phyloP scores from a whole-genome alignment of 495 filamentous ascomycete genomes.

The Daldinia childiae region DNA sequence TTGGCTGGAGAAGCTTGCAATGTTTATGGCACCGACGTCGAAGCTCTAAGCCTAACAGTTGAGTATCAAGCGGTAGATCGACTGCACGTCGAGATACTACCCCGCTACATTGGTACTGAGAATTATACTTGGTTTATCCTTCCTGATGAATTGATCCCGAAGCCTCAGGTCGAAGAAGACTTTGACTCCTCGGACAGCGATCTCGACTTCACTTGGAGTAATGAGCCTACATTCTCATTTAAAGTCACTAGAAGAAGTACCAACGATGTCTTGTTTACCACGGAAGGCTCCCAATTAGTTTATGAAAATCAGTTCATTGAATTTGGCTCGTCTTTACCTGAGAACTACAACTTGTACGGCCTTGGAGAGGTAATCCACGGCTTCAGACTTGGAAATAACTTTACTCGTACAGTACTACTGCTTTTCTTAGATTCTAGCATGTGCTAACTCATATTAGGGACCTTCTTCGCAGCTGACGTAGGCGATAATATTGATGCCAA shows the following conservation, averaged over 20 bases:
- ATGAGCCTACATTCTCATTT: constrained; percentile 79
- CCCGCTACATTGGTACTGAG: constrained; percentile 67
- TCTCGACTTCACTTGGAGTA: constrained; percentile 68
- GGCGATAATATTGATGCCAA: constrained; percentile 73
- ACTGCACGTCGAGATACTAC: constrained; percentile 81
- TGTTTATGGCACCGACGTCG: constrained; percentile 76
- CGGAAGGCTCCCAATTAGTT: constrained; percentile 70
- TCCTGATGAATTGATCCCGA: constrained; percentile 69
- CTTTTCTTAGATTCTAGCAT: not conserved
- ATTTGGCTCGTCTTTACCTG: constrained; percentile 74
- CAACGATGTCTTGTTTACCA: constrained; percentile 78
- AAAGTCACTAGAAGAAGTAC: constrained; percentile 68
- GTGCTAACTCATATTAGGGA: constrained; percentile 51
- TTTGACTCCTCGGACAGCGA: constrained; percentile 43
- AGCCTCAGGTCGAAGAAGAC: constrained; percentile 59
- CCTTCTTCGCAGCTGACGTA: constrained; percentile 76
- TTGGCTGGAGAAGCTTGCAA: constrained; percentile 76
- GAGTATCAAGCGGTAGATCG: constrained; percentile 76
- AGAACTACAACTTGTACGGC: constrained; percentile 81
- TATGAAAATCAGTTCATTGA: constrained; percentile 87
- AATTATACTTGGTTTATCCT: constrained; percentile 76
- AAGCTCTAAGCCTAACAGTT: constrained; percentile 70
- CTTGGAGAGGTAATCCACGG: constrained; percentile 83
- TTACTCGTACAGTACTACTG: constrained; percentile 65
- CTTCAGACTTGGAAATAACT: constrained; percentile 75